Evolutionary conservation across 176 grass and related monocot genomes (phyloP).

Genomic region (Lolium perenne): DNA sequence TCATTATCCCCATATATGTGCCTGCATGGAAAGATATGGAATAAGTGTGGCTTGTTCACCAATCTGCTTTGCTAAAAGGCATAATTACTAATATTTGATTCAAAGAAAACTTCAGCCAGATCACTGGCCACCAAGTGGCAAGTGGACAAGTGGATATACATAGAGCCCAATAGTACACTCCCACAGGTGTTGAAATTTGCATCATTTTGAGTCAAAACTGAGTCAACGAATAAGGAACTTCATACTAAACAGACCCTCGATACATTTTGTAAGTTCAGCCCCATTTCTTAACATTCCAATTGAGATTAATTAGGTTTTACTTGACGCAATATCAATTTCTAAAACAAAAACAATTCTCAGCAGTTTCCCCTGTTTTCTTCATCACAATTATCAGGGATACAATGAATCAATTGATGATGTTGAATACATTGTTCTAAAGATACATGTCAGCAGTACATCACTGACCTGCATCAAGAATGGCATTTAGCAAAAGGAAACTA

Average conservation of each 20-base stretch:
- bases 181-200: background rate
- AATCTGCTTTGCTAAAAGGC: constrained; percentile 28
- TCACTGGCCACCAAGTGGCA: background rate
- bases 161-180: background rate
- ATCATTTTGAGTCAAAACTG: background rate
- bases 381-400: background rate
- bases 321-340: background rate
- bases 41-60: background rate
- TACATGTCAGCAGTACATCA: background rate
- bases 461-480: background rate
- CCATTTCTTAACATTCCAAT: background rate
- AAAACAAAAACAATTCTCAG: background rate
- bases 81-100: background rate
- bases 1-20: constrained; percentile 57
- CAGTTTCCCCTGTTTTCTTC: background rate
- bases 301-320: background rate
- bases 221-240: too few relatives aligned
- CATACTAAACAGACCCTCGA: background rate
- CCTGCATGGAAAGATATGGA: constrained; percentile 39
- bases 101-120: constrained; percentile 2
- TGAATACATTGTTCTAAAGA: background rate
- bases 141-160: background rate
- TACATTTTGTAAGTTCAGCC: background rate
- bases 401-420: background rate
- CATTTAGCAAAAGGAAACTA: background rate